Percentiles rank a stretch among this genome's conserved stretches.
These are phyloP conservation scores for Phyllosticta paracitricarpa DNA, from an alignment of 2,329 filamentous ascomycete genomes.

Conservation along the genomic window DNA sequence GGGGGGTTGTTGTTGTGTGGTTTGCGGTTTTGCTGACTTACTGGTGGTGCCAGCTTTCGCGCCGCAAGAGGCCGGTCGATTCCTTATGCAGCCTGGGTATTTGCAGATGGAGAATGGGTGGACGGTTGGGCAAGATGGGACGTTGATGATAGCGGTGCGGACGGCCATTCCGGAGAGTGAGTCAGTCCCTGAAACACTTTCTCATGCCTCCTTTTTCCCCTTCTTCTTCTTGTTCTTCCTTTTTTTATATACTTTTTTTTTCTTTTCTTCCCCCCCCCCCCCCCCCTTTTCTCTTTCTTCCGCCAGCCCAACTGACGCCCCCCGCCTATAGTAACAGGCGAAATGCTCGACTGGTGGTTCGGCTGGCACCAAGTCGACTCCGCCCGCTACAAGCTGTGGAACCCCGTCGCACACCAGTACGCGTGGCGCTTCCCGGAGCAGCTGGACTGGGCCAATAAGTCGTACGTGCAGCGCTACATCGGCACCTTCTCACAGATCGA, in stretches of 20 bases:
- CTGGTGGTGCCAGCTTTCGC: not conserved
- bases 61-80: not conserved
- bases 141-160: not conserved
- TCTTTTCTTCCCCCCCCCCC: too few relatives aligned
- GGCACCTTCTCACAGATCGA: not conserved
- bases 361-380: constrained; percentile 4
- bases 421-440: not conserved
- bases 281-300: not conserved
- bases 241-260: too few relatives aligned
- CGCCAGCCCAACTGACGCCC: not conserved
- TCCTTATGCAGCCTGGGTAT: not conserved
- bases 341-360: constrained; percentile 6
- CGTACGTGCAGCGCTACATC: not conserved
- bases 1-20: not conserved
- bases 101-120: constrained; percentile 2
- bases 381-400: constrained; percentile 3
- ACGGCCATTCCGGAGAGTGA: not conserved
- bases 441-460: not conserved
- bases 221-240: too few relatives aligned
- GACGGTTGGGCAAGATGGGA: not conserved
- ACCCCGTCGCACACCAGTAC: constrained; percentile 2
- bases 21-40: not conserved
- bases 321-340: not conserved
- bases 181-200: not conserved
- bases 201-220: not conserved